Base-by-base conservation (phyloP, 202 grass and related monocot species). In the Schoenoplectus tabernaemontani region DNA sequence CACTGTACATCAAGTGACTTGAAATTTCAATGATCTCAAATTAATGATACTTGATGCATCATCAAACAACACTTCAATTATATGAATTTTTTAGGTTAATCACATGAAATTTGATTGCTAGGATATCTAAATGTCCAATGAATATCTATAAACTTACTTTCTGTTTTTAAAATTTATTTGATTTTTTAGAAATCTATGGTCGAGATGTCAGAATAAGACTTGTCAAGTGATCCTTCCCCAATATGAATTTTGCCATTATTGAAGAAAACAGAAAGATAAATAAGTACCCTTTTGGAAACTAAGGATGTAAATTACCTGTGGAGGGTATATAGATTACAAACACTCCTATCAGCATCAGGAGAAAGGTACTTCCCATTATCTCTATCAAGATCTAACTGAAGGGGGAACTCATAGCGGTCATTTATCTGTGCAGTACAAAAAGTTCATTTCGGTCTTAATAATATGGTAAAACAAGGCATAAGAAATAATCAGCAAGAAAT, bases 331-430 rank as follows among this genome's bases (percentile, higher is more conserved):
- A 97, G 89, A 66, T 97, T 97, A 8, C 89, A 87, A 77, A 97
- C 87, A 56, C 72, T 93, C 82, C 91, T 93, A 57, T 97, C 89
- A 82, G 94, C 89, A n/a, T 93, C 87, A 4, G 91, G 94, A 75
- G 94, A 97, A 82, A 97, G 79, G 83, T 93, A 97, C 64, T 97
- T 97, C 26, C 91, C 91, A 71, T 90, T 50, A 41, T 93, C 91
- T 88, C 87, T 97, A 85, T 97, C 94, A 51, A 97, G 89, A 82
- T 97, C 94, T 85, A 97, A 88, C 57, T 93, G 94, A 88, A 90
- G 89, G 60, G 94, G 94, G 82, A 97, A 97, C 67, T 93, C 94
- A 20, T 97, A 97, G 26, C 89, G 94, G 83, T 97, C 94, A 81
- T 97, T 97, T 87, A 97, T 97, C 91, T 97, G 87, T 97, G 80